Base-by-base conservation (phyloP, 2,329 filamentous ascomycete genomes). In the Aspergillus bombycis region DNA sequence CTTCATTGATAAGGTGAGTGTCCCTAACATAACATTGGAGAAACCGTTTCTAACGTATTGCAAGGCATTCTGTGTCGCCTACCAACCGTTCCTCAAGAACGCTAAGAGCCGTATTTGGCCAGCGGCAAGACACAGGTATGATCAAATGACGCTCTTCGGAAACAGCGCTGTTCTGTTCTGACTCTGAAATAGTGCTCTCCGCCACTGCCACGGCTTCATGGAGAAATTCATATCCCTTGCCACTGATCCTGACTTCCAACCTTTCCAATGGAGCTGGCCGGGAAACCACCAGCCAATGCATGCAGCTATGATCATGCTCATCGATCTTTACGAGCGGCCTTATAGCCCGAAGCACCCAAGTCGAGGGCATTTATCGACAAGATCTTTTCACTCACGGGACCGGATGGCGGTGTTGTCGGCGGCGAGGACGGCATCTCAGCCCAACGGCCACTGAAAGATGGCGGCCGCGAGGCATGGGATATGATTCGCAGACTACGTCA, bases 181-280 rank as follows among this genome's bases (percentile, higher is more conserved):
- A 74, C 41, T 14, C n/a, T 19, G 1, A 36, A 19, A 11, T 50
- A 80, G 80, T 62, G 81, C 81, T 10, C 70, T 83, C 45, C 80
- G 79, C 19, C 78, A 80, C 63, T 82, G 80, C 57, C 80, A 82
- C 68, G 79, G 79, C 1, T 83, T 81, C 58, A 80, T 83, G 79
- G 77, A 81, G 54, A 83, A 83, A 57, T 83, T 83, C 58, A 79
- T 82, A 23, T 76, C 77, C n/a, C 70, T 83, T 28, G 80, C 79
- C 5, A 80, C 79, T 4, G 80, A 82, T 65, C 76, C 80, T 23
- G 79, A 81, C 54, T 80, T 83, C 48, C 79, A 82, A 63, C 79
- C 80, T 0, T 82, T 83, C 55, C 78, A 81, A 55, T 83, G 81
- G 81, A 80, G 78, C 62, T 83, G 80, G 80, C 80, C 80, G 45